Base-by-base conservation (phyloP, 192 early-diverging fungal genomes). In the Coemansia sp. region DNA sequence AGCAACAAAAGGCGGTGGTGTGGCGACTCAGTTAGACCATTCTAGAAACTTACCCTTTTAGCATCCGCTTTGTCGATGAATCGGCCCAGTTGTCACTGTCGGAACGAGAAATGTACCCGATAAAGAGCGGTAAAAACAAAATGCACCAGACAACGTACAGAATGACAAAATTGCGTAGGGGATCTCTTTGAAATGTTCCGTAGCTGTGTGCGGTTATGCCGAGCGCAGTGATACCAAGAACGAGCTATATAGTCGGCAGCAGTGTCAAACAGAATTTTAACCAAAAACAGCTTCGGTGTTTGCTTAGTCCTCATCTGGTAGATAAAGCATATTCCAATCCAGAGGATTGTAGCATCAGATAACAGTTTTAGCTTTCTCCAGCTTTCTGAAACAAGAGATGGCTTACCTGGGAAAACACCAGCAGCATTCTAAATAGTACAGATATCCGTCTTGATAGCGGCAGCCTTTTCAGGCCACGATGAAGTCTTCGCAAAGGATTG, bases 51-150 rank as follows among this genome's bases (percentile, higher is more conserved):
- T 59, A 59, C 57, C 9, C 7, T 59, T 59, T 59, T 9, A 59
- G 26, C 57, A 59, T 59, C 57, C 39, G 32, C n/a, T 59, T 59
- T 39, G 43, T 18, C 61, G 61, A 40, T 42, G 61, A 62, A 62
- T 62, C 16, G 5, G 22, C 37, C 41, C 61, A 46, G 61, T 46
- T 62, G 57, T 59, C 57, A 37, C 37, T 41, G 16, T 59, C 57
- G 37, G 57, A 26, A 11, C 57, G 57, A 40, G 57, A 7, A 59
- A 18, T 82, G 40, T 84, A 78, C 64, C 82, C 87, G 36, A 90
- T 62, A 32, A 85, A 85, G 16, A 94, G 84, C 36, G 92, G 92
- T 41, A 85, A 83, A 18, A 82, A 81, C 40, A 91, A 41, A 18
- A 86, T 66, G 16, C 88, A 68, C 19, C 89, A 82, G 13, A 87